phyloP scores from a whole-genome alignment of 176 grass and related monocot genomes.

The Puya raimondii region DNA sequence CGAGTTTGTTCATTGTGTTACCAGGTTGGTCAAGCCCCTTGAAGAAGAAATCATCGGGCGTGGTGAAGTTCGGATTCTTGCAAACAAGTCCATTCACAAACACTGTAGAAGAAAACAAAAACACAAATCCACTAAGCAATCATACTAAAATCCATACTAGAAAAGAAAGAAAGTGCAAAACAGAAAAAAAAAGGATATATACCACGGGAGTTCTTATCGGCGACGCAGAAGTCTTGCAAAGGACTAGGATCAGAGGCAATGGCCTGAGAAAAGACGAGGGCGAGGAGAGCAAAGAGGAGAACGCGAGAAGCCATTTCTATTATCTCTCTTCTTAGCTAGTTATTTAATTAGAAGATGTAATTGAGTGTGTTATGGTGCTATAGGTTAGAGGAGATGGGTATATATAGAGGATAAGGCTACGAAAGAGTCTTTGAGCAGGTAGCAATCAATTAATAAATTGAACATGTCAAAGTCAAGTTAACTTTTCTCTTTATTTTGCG shows the following conservation, averaged over 20 bases:
- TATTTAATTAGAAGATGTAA: too few relatives aligned
- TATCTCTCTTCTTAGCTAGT: not conserved
- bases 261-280: not conserved
- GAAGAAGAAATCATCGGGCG: slow-evolving; percentile 27
- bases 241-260: slow-evolving; percentile 24
- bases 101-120: slow-evolving; percentile 4
- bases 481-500: too few relatives aligned
- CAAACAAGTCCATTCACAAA: slow-evolving; percentile 27
- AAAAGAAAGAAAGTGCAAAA: too few relatives aligned
- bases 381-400: too few relatives aligned
- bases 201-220: slow-evolving; percentile 2
- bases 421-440: not conserved
- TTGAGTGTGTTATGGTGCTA: too few relatives aligned
- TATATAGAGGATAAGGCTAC: too few relatives aligned
- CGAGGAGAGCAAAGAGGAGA: slow-evolving; percentile 12
- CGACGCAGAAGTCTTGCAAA: slow-evolving; percentile 29
- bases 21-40: slow-evolving; percentile 15
- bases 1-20: slow-evolving; percentile 14
- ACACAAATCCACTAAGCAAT: not conserved
- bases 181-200: not conserved
- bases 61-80: slow-evolving; percentile 14
- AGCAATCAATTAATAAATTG: too few relatives aligned
- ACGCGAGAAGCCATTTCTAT: slow-evolving; percentile 20
- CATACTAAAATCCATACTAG: not conserved
- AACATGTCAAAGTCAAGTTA: too few relatives aligned